Evolutionary conservation across 371 early-diverging fungal genomes (phyloP), one percentile per base, ranked within the genome.

Genomic region (Homolaphlyctis polyrhiza): DNA sequence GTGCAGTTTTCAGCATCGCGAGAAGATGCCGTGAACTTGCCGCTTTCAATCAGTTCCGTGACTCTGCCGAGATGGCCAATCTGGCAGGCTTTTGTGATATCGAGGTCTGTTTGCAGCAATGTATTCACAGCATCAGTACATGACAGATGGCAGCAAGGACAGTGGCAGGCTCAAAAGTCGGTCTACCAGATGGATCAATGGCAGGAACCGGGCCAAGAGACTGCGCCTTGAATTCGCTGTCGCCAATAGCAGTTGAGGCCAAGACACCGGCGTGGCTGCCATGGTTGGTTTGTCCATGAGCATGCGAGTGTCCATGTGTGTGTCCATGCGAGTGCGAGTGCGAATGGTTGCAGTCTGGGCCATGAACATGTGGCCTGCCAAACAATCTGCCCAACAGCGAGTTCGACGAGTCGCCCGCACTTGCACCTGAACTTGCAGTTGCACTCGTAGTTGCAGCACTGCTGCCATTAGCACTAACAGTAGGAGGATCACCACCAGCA

Each of bases 81-180:
- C 60, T 72, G 75, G 30, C 76, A 48, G 23, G 76, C 76, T 30
- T 70, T 63, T 43, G 69, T 70, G n/a, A 75, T 51, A 49, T 75
- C 68, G 50, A 71, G 54, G 33, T 73, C 77, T 74, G 60, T 39
- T 18, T 18, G 25, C 8, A 4, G 47, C 47, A 47, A 47, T 3
- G 47, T 18, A 25, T 3, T n/a, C n/a, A n/a, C 47, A 47, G 47
- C 18, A 18, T 39, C 39, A 39, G 39, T 18, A 39, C 39, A n/a
- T n/a, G n/a, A n/a, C n/a, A n/a, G n/a, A n/a, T n/a, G n/a, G n/a
- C 39, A 39, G 39, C 39, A 18, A 8, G 18, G 39, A 18, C 39
- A 39, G 39, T 39, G 39, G 39, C 39, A 8, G 39, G 39, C 39
- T 11, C n/a, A n/a, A n/a, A n/a, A n/a, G n/a, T n/a, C n/a, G n/a